Percentiles rank a stretch among this genome's conserved stretches.
phyloP scores from a whole-genome alignment of 208 protist genomes.

The Herpetomonas tarakana region DNA sequence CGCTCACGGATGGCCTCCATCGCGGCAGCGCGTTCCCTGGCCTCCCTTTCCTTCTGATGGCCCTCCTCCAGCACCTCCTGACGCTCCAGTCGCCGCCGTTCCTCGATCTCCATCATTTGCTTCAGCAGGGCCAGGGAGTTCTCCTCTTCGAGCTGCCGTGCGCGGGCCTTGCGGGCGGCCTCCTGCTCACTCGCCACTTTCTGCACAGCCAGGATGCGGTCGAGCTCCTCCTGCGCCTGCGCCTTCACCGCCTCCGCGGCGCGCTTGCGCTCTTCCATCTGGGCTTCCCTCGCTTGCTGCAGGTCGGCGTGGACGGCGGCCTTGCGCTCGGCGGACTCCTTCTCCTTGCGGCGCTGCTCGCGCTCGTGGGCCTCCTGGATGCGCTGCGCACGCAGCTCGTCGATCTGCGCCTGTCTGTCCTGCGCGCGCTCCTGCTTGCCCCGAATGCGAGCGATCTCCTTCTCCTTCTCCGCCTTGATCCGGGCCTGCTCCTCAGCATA shows the following conservation, averaged over 20 bases:
- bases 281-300: constrained; percentile 58
- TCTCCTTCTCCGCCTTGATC: constrained; percentile 83
- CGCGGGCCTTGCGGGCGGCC: constrained; percentile 44
- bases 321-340: constrained; percentile 60
- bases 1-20: constrained; percentile 85
- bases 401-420: constrained; percentile 89
- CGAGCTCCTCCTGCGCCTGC: constrained; percentile 83
- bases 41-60: constrained; percentile 56
- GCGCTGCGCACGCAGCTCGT: constrained; percentile 89
- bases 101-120: constrained; percentile 92
- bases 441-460: constrained; percentile 86
- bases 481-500: constrained; percentile 82
- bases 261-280: constrained; percentile 78
- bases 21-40: constrained; percentile 72
- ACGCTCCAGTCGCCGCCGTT: constrained; percentile 74
- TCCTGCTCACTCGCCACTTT: constrained; percentile 79
- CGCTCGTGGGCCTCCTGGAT: constrained; percentile 85
- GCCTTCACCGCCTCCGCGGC: constrained; percentile 48
- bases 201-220: constrained; percentile 83
- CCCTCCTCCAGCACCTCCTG: constrained; percentile 92
- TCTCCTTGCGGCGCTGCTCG: constrained; percentile 80
- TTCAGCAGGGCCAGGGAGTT: constrained; percentile 81
- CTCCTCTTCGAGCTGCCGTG: constrained; percentile 64
- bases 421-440: constrained; percentile 88
- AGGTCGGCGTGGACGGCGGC: constrained; percentile 72